These are phyloP conservation scores for Candida sakaeoensis DNA, from an alignment of 805 yeast genomes.

Conservation along the genomic window DNA sequence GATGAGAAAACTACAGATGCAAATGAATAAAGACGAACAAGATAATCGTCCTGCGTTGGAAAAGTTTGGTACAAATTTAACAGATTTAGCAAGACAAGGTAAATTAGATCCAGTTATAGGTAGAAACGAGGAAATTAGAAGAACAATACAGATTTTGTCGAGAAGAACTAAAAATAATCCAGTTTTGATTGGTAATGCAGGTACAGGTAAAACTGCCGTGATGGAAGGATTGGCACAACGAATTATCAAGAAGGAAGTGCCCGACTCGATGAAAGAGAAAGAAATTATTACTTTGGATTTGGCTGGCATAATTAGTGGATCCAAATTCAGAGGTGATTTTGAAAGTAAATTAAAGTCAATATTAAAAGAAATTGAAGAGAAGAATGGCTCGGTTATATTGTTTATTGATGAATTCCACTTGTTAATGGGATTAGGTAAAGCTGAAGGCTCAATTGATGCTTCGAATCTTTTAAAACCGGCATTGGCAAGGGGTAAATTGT, in stretches of 20 bases:
- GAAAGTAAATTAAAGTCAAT: slow-evolving; percentile 84
- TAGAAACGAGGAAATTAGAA: slow-evolving; percentile 87
- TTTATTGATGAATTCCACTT: slow-evolving; percentile 91
- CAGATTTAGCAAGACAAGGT: slow-evolving; percentile 83
- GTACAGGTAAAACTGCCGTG: slow-evolving; percentile 96
- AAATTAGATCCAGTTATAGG: slow-evolving; percentile 96
- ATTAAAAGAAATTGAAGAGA: slow-evolving; percentile 77
- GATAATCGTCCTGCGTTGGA: slow-evolving; percentile 72
- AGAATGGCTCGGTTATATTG: slow-evolving; percentile 69
- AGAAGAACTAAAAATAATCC: slow-evolving; percentile 95
- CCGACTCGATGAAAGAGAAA: slow-evolving; percentile 88
- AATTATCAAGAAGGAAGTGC: slow-evolving; percentile 87
- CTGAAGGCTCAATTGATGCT: slow-evolving; percentile 95
- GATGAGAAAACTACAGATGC: slow-evolving; percentile 32
- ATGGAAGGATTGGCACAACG: slow-evolving; percentile 97
- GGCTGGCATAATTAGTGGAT: slow-evolving; percentile 89
- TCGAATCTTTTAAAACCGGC: slow-evolving; percentile 91
- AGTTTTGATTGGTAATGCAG: slow-evolving; percentile 91
- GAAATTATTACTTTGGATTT: slow-evolving; percentile 79
- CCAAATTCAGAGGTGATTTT: slow-evolving; percentile 94
- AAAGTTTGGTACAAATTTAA: slow-evolving; percentile 80
- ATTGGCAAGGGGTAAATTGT: slow-evolving; percentile 84
- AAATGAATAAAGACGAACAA: slow-evolving; percentile 37
- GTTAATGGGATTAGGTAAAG: slow-evolving; percentile 84
- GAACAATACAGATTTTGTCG: slow-evolving; percentile 89